A percentile compares a stretch with the other conserved stretches of the same genome.
phyloP scores from a whole-genome alignment of 148 eudicot species.

The Rhododendron williamsianum region DNA sequence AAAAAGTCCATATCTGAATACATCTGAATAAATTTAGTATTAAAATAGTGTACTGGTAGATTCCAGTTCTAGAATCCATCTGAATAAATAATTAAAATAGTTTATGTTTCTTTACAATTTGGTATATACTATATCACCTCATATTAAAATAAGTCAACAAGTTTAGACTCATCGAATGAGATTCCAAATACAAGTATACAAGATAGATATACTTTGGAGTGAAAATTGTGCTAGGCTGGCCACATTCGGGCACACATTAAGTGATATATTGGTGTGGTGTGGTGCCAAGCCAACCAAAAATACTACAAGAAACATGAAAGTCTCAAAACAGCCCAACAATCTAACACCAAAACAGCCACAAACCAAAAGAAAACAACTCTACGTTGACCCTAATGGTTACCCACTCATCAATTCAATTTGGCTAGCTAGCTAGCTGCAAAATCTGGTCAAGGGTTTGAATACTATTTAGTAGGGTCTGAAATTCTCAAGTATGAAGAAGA shows the following conservation, averaged over 20 bases:
- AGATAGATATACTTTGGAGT: background rate
- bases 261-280: background rate
- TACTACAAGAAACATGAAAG: no score
- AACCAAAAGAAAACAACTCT: no score
- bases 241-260: background rate
- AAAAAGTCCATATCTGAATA: background rate
- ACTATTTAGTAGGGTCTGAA: background rate
- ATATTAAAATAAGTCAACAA: background rate
- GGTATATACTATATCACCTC: background rate
- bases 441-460: slow-evolving; percentile 40
- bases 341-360: no score
- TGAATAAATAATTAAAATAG: background rate
- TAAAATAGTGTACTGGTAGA: background rate
- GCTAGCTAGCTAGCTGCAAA: background rate
- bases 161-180: background rate
- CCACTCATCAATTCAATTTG: no score
- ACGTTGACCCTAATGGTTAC: no score
- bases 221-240: background rate
- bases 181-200: background rate
- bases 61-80: background rate
- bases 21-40: background rate
- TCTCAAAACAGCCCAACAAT: no score
- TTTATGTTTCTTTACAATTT: no score
- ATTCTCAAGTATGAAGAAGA: slow-evolving; percentile 12
- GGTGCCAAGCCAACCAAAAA: no score